These are phyloP conservation scores for Panicum virgatum DNA, from an alignment of 202 grass and related monocot genomes.

Conservation along the genomic window DNA sequence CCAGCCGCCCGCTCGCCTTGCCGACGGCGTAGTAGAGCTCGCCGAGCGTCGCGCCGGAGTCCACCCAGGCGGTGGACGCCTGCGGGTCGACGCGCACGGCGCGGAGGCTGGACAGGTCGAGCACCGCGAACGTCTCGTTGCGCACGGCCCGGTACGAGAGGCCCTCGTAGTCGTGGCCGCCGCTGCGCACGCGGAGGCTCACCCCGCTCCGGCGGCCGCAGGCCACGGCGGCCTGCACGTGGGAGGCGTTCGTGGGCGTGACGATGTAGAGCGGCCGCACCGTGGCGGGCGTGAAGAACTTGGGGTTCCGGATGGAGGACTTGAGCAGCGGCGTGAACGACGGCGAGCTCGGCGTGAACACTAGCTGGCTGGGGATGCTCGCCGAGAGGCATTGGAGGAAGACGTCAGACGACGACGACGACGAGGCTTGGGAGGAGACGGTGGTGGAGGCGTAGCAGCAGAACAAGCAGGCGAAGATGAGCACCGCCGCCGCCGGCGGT, in stretches of 20 bases:
- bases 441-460: background rate
- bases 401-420: background rate
- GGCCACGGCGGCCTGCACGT: conserved; percentile 58
- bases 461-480: conserved; percentile 9
- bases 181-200: conserved; percentile 64
- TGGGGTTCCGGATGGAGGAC: conserved; percentile 61
- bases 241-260: conserved; percentile 43
- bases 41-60: conserved; percentile 56
- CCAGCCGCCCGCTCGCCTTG: conserved; percentile 1
- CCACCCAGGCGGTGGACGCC: conserved; percentile 47
- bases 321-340: conserved; percentile 49
- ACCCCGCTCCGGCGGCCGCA: conserved; percentile 45
- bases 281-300: conserved; percentile 39
- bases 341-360: conserved; percentile 40
- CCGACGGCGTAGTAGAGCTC: conserved; percentile 61
- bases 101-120: conserved; percentile 48
- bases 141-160: conserved; percentile 50
- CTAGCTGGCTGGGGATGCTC: conserved; percentile 26
- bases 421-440: conserved; percentile 23
- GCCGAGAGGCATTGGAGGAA: conserved; percentile 61
- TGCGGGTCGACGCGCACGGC: conserved; percentile 25
- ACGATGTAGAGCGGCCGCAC: conserved; percentile 49
- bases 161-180: conserved; percentile 88
- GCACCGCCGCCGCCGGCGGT: background rate
- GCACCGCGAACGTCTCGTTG: conserved; percentile 43